Base-by-base conservation (phyloP, 192 early-diverging fungal genomes). In the Coemansia sp. region DNA sequence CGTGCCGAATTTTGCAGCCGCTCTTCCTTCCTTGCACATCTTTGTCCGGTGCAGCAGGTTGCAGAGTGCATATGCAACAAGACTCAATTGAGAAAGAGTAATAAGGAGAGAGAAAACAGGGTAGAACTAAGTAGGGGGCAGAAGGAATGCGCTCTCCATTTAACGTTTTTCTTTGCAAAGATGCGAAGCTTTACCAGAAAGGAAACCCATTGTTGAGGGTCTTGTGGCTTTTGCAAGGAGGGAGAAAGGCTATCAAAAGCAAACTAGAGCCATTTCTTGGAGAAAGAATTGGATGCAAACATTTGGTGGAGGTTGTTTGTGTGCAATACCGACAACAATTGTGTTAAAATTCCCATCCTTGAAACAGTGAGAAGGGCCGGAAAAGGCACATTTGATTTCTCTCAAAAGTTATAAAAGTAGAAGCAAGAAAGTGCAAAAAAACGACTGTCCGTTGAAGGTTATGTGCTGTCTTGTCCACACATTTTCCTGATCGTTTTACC, bases 311-410 rank as follows among this genome's bases (percentile, higher is more conserved):
- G 3, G 21, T 54, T 8, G 26, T 54, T 54, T 54, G 19, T 21
- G 19, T 7, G 15, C 11, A 54, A 6, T 13, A 26, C 7, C 51
- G 22, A 54, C 6, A 26, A 13, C 5, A 6, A 54, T 54, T 5
- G 51, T 26, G 26, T 54, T 22, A 54, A 54, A 54, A 22, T 54
- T 7, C 26, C 7, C 51, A 54, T 54, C 51, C 51, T 54, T 54
- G 51, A 26, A 21, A 26, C 51, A 22, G 12, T 18, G 51, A 12
- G 21, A 7, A 4, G 15, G 12, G 12, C 21, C 51, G 26, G 26
- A 22, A 2, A 54, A 26, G 12, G 19, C 19, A 10, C 51, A 49
- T 18, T 18, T 49, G 15, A n/a, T n/a, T n/a, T n/a, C 4, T 18
- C 47, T 49, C 15, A 18, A 18, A 18, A 16, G 47, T 6, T 16